Evolutionary conservation across 768 basidiomycete species (phyloP).

Genomic region (Crucibulum laeve): DNA sequence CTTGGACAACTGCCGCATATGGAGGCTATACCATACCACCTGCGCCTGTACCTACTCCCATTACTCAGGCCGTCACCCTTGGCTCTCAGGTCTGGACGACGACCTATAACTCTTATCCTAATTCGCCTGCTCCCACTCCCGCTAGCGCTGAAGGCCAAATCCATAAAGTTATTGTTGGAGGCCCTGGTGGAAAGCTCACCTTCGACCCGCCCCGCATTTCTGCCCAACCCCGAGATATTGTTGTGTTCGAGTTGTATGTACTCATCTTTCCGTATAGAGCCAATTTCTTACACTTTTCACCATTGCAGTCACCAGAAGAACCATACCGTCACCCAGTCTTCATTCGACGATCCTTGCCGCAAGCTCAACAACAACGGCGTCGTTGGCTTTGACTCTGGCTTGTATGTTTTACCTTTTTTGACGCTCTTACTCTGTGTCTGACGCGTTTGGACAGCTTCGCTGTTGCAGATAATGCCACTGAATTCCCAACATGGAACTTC

Average conservation of each 20-base stretch:
- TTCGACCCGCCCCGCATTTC: slow-evolving; percentile 47
- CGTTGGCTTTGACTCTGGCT: slow-evolving; percentile 53
- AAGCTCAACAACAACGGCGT: slow-evolving; percentile 32
- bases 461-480: slow-evolving; percentile 36
- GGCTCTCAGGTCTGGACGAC: slow-evolving; percentile 46
- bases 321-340: slow-evolving; percentile 61
- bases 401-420: slow-evolving; percentile 30
- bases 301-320: slow-evolving; percentile 55
- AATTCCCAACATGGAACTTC: slow-evolving; percentile 52
- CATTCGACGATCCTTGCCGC: slow-evolving; percentile 57
- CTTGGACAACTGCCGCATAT: slow-evolving; percentile 40
- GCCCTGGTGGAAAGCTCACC: slow-evolving; percentile 34
- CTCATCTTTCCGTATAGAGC: neutral
- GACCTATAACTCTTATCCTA: slow-evolving; percentile 50
- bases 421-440: neutral
- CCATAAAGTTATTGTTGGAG: slow-evolving; percentile 55
- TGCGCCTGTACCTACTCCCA: slow-evolving; percentile 34
- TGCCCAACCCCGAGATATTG: slow-evolving; percentile 48
- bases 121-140: slow-evolving; percentile 52
- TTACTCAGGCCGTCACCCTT: slow-evolving; percentile 47
- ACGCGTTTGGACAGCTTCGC: slow-evolving; percentile 21
- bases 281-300: slow-evolving; percentile 2
- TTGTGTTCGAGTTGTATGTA: slow-evolving; percentile 59
- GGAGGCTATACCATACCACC: slow-evolving; percentile 49
- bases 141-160: slow-evolving; percentile 39